Base-by-base conservation (phyloP, 805 yeast species). In the Komagataella phaffii region DNA sequence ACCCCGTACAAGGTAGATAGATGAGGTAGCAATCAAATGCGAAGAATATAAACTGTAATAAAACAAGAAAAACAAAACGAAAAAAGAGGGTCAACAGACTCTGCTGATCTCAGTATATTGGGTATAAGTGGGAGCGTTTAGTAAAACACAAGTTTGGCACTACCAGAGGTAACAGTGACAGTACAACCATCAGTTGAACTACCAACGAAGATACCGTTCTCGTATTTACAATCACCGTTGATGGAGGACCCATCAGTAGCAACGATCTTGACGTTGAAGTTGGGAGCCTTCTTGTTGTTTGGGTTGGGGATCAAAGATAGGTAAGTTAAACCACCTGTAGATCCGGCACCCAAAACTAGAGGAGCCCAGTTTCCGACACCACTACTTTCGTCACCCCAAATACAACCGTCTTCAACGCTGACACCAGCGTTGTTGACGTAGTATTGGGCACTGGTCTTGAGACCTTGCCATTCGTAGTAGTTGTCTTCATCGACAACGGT, bases 281-380 rank as follows among this genome's bases (percentile, higher is more conserved):
- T 78, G 55, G 79, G 75, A 52, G 90, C 72, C 18, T 75, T 65
- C 19, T 65, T 58, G 77, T 87, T 88, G 81, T 90, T 89, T 63
- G 97, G 96, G 75, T 91, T 91, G 70, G 96, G 96, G 71, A 89
- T 88, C 70, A 91, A 74, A 6, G 96, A 88, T 61, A 91, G 71
- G 77, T 88, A 90, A 51, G 96, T 75, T 61, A 80, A 73, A 55
- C 87, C 86, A 59, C 65, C 68, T 55, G 86, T 73, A 70, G 77
- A 75, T 64, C 98, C 97, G 50, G 97, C 88, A 68, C 99, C 99
- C 61, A 93, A 75, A 71, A 84, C 87, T 59, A 91, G 75, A 61
- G 98, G 98, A 58, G 98, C 96, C 97, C 96, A 91, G 86, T 91
- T 91, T 73, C 99, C 99, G 58, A 86, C 70, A 61, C 83, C 85